Evolutionary conservation across 2,329 filamentous ascomycete species (phyloP).

Genomic region (Aspergillus brasiliensis): DNA sequence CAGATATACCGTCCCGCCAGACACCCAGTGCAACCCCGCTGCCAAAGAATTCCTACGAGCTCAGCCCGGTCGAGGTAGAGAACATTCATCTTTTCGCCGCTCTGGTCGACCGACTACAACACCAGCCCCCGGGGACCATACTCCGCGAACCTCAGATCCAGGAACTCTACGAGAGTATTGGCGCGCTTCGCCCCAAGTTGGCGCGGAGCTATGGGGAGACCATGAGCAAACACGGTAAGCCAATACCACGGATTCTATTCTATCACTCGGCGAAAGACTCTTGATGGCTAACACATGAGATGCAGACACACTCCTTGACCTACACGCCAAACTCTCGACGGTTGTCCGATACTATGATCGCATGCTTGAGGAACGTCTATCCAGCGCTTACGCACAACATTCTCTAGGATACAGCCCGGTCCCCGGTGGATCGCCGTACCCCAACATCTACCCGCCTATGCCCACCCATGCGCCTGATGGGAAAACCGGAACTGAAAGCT

Average conservation of each 20-base stretch:
- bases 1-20: slow-evolving; percentile 51
- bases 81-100: slow-evolving; percentile 97
- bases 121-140: slow-evolving; percentile 93
- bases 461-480: slow-evolving; percentile 54
- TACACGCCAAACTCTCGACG: slow-evolving; percentile 92
- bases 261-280: neutral
- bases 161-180: slow-evolving; percentile 96
- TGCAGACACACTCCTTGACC: slow-evolving; percentile 83
- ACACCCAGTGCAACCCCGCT: slow-evolving; percentile 56
- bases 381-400: slow-evolving; percentile 87
- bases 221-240: slow-evolving; percentile 96
- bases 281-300: slow-evolving; percentile 20
- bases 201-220: slow-evolving; percentile 96
- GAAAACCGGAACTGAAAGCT: slow-evolving; percentile 69
- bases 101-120: slow-evolving; percentile 88
- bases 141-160: slow-evolving; percentile 97
- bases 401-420: slow-evolving; percentile 61
- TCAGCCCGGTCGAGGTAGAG: slow-evolving; percentile 90
- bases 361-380: slow-evolving; percentile 94
- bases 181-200: slow-evolving; percentile 87
- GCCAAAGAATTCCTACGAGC: slow-evolving; percentile 90
- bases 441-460: slow-evolving; percentile 71
- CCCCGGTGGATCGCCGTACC: slow-evolving; percentile 53
- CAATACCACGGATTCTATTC: neutral
- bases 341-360: slow-evolving; percentile 97